Evolutionary conservation across 1,139 yeast species (phyloP), one percentile per base, ranked within the genome.

Genomic region (Candida sanyaensis): DNA sequence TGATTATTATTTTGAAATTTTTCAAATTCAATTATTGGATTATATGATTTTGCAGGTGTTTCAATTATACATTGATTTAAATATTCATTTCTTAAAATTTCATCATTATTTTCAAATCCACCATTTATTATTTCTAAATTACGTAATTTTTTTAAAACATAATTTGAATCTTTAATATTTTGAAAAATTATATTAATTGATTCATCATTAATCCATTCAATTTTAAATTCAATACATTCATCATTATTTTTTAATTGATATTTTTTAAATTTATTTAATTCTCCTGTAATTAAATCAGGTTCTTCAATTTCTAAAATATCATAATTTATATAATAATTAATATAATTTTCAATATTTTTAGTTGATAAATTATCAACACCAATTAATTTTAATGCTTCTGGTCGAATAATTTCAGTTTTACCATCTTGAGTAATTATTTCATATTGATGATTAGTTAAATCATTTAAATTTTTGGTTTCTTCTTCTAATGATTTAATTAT

Each of bases 321-420:
- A 50, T 68, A 72, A 55, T 80, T 80, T 43, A 83, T 59, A 57
- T 80, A 77, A 48, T 69, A 65, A 46, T 80, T 80, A 13, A 85
- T 64, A 58, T 75, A 86, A 13, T 73, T 65, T 58, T 83, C 81
- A 52, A 87, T 80, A 48, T 85, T 87, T 41, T 78, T 75, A 2
- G 90, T 84, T 37, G 87, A 79, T 51, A 87, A 69, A 45, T 77
- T 81, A 54, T 87, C 90, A 1, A 87, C 93, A 17, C 95, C 95
- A 44, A 69, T 62, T 3, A 87, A 52, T 48, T 69, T 73, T 26
- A 87, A 54, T 0, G 87, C 79, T 43, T 80, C 83, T 8, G 81
- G 79, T 44, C 83, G 55, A 27, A 68, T 46, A 1, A 56, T 58
- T 51, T 70, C 68, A 7, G 65, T 53, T 40, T 54, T 51, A n/a